Evolutionary conservation across 345 rosid species (phyloP), one percentile per base, ranked within the genome.

Genomic region (Brassica rapa): DNA sequence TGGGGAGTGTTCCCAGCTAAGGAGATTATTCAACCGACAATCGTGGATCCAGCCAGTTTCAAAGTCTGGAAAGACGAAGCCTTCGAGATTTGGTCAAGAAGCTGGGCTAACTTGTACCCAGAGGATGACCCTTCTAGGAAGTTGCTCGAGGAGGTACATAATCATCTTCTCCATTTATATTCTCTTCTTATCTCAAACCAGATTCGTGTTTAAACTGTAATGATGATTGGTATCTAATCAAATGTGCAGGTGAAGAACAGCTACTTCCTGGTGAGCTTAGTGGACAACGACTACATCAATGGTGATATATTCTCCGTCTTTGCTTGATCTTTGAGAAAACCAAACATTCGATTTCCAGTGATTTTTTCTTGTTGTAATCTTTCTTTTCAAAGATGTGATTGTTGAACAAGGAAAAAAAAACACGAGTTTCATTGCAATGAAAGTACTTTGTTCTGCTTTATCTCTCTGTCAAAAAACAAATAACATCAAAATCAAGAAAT

Each of bases 41-140:
- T 93, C n/a, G 99, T 91, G 59, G 99, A 95, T 82, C 96, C 98
- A n/a, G 81, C 91, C 49, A 95, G 99, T 85, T 95, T 95, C 83
- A 68, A 73, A 75, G 90, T 91, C 66, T 95, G 97, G 99, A 95
- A 95, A 86, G 99, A 95, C 11, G 98, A 95, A 81, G 99, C 99
- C 2, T 95, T 95, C n/a, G 96, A 89, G 76, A 91, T 90, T 64
- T 95, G 99, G 98, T 82, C 97, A 49, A 87, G 87, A 84, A 86
- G 86, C 70, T 95, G 99, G 99, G 96, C 93, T 76, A 32, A 82
- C 62, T 76, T 88, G 83, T 95, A 89, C 85, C 86, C 91, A 0
- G 96, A 89, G 63, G 93, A 85, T 8, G 97, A 90, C 66, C 76
- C 86, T 6, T 84, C 97, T 11, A 83, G 78, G 74, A 85, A 86